Base-by-base conservation (phyloP, 306 rosid species). In the Gastrolobium villosum region DNA sequence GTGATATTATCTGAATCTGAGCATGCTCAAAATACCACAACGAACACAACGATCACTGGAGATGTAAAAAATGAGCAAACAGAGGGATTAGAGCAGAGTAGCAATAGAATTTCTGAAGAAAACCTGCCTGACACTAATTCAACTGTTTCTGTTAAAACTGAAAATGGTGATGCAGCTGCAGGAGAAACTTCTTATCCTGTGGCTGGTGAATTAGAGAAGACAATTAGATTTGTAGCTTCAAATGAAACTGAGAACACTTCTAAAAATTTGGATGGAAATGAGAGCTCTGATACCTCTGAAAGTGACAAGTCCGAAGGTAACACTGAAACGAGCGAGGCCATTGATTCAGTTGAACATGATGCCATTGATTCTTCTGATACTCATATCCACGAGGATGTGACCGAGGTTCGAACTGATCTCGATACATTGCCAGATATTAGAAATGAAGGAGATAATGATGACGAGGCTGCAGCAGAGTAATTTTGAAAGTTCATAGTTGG, bases 351-450 rank as follows among this genome's bases (percentile, higher is more conserved):
- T 82, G 92, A 88, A 49, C 89, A 82, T 10, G 96, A 96, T 57
- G 89, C 86, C 2, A 86, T 91, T 37, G 98, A 90, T 88, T 80
- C 87, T 46, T 82, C 84, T 2, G 99, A 95, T 78, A 80, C 85
- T 71, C 84, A 77, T 41, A 44, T 72, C 53, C 82, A 79, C 7
- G 80, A 87, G 66, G 91, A 87, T 0, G 81, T 69, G 77, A 46
- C 83, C 43, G 85, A 86, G 53, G 85, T 26, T 68, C 94, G 62
- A 43, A 89, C 81, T 3, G 98, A 95, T 84, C 85, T 95, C 10
- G 91, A 78, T 49, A 92, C 94, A 0, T 75, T 95, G 64, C 91
- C 98, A 1, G 92, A 90, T 14, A 77, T 87, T 31, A 85, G 76
- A 86, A 87, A 81, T 7, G 89, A 65, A 52, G 90, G 85, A 65